A percentile compares a stretch with the other conserved stretches of the same genome.
Evolutionary conservation across 2,329 filamentous ascomycete genomes (phyloP).

Genomic region (Thelonectria discophora): DNA sequence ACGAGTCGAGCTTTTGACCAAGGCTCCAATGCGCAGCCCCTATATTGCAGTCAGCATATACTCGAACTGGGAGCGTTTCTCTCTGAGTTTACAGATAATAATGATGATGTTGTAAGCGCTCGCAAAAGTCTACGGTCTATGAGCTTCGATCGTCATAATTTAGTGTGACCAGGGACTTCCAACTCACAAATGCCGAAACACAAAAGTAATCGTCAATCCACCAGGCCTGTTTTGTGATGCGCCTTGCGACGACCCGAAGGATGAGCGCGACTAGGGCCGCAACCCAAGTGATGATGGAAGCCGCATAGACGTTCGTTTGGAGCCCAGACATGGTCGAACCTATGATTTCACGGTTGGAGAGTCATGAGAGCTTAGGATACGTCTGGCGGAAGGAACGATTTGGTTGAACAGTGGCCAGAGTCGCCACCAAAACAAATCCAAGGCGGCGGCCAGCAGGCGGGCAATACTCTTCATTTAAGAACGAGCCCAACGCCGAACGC

Average conservation of each 20-base stretch:
- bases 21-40: slow-evolving; percentile 33
- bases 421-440: too few relatives aligned
- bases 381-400: too few relatives aligned
- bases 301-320: slow-evolving; percentile 30
- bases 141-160: not conserved
- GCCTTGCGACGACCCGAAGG: slow-evolving; percentile 33
- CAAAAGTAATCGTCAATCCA: slow-evolving; percentile 41
- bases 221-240: slow-evolving; percentile 38
- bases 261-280: slow-evolving; percentile 33
- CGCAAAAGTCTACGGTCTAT: slow-evolving; percentile 29
- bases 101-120: slow-evolving; percentile 28
- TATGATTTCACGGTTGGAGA: not conserved
- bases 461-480: too few relatives aligned
- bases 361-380: not conserved
- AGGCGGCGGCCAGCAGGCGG: too few relatives aligned
- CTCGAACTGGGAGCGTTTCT: too few relatives aligned
- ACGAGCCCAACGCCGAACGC: too few relatives aligned
- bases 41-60: not conserved
- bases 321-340: slow-evolving; percentile 29
- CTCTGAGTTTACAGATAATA: slow-evolving; percentile 33
- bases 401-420: too few relatives aligned
- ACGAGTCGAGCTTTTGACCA: slow-evolving; percentile 28
- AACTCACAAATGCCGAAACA: slow-evolving; percentile 37
- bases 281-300: slow-evolving; percentile 33
- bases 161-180: rapidly evolving